These are phyloP conservation scores for Solanum arcanum DNA, from an alignment of 257 asterid species.

Conservation along the genomic window DNA sequence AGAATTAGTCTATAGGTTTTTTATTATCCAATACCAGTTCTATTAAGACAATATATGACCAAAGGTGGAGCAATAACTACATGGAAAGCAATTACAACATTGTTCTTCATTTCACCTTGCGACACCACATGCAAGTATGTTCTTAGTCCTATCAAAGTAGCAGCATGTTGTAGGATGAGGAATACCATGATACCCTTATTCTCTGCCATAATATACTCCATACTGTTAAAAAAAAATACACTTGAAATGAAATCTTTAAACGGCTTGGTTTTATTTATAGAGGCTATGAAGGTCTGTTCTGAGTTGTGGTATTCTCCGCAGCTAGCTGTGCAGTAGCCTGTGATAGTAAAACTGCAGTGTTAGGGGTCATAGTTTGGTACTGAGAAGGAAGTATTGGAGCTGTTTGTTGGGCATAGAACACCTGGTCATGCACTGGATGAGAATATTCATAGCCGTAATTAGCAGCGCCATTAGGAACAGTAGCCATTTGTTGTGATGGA, in stretches of 20 bases:
- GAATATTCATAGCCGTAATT: conserved; percentile 41
- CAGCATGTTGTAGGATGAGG: not conserved
- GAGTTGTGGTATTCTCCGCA: conserved; percentile 24
- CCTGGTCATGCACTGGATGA: conserved; percentile 39
- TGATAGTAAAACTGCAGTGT: conserved; percentile 33
- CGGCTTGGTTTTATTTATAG: not conserved
- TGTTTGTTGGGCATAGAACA: conserved; percentile 33
- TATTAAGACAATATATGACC: not conserved
- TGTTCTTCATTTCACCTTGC: not conserved
- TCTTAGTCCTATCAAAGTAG: not conserved
- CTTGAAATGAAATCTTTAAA: not conserved
- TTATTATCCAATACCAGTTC: not conserved
- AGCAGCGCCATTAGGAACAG: conserved; percentile 3
- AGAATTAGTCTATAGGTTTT: not conserved
- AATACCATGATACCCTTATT: not conserved
- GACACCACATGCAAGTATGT: not conserved
- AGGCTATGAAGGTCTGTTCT: conserved; percentile 13
- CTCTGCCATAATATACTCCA: not conserved
- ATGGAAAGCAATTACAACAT: not conserved
- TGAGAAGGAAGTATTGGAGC: conserved; percentile 34
- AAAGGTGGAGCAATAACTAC: not conserved
- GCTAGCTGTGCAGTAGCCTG: conserved; percentile 32
- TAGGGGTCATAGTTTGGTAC: conserved; percentile 57
- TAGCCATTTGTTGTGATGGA: conserved; percentile 15
- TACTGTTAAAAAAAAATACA: not conserved